Base-by-base conservation (phyloP, 148 eudicot genomes). In the Cornus controversa region DNA sequence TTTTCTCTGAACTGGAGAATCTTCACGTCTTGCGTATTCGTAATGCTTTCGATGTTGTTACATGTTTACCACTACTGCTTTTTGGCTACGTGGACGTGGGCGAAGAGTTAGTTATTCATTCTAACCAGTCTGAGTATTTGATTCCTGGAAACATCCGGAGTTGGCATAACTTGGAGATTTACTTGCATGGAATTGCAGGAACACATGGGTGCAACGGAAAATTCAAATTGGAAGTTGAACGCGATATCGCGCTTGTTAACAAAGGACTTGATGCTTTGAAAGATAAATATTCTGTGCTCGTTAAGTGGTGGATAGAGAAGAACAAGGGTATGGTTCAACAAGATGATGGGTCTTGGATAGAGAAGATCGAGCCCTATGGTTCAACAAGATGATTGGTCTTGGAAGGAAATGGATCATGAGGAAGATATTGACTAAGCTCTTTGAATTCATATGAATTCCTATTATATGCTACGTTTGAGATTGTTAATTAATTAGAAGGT, bases 151-250 rank as follows among this genome's bases (percentile, higher is more conserved):
- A 75, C 24, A 18, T 87, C 54, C 7, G 53, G 0, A 87, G 73
- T 74, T 91, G 93, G 95, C 98, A 94, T 71, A 86, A 80, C 71
- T 75, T 92, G 85, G 98, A 94, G 82, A 88, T 42, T 57, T 89
- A 94, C 53, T 9, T 94, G 82, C 98, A 94, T 73, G 93, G 94
- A 10, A 86, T 94, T 27, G 97, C 98, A 0, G 98, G 98, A 6
- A 68, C 80, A 36, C 88, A 86, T 22, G 89, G 89, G 28, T 76
- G 42, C 4, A 82, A 77, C 8, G 83, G 80, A 37, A 90, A 82
- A 78, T 94, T 92, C 72, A 80, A 86, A 60, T 69, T 94, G 82
- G 91, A 82, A 26, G 84, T 90, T 36, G 60, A 81, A 26, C 86
- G 94, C 5, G 94, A 92, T 58, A 82, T 94, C 26, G 85, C 89